Evolutionary conservation across 495 filamentous ascomycete species (phyloP), one percentile per base, ranked within the genome.

Genomic region (Amorphotheca resinae): DNA sequence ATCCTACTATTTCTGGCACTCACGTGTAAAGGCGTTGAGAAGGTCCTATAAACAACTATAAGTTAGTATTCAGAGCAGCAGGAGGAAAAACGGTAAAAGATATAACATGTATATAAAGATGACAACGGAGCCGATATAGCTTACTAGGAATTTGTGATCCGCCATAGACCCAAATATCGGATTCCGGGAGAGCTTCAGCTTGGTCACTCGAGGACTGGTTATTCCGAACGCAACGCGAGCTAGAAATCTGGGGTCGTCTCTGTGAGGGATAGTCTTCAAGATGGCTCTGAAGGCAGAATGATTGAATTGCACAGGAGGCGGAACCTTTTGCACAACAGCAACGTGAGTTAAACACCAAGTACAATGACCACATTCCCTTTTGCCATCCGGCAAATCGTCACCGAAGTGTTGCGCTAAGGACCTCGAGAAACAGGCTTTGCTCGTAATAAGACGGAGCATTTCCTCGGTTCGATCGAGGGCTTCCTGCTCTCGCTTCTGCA

Each of bases 201-300:
- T 33, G 3, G 53, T 57, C 0, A 69, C 56, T 17, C 73, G 52
- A 0, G 75, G 74, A 49, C 71, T 77, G 33, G 57, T 55, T 35
- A 79, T 74, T 0, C 75, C 75, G 53, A 75, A 77, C 1, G 71
- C 75, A 6, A 78, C 50, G 16, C 65, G 57, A 0, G 75, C 69
- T 9, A 79, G 49, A 37, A 74, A 64, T 21, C 72, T 49, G 6
- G 73, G 65, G 57, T 79, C 75, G 39, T 79, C 73, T 18, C 70
- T 52, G 5, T 63, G 56, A 1, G 47, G 20, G 8, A 65, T 63
- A 1, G 50, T 62, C 0, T 50, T 25, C 0, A 77, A 49, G 0
- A 79, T 56, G 1, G 34, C 45, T 14, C 57, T 36, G 38, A 77
- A 63, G 1, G 45, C 52, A 0, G 33, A 22, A 1, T 38, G 22